Evolutionary conservation across 1,284 basidiomycete species (phyloP).

Genomic region (Sporisorium reilianum): DNA sequence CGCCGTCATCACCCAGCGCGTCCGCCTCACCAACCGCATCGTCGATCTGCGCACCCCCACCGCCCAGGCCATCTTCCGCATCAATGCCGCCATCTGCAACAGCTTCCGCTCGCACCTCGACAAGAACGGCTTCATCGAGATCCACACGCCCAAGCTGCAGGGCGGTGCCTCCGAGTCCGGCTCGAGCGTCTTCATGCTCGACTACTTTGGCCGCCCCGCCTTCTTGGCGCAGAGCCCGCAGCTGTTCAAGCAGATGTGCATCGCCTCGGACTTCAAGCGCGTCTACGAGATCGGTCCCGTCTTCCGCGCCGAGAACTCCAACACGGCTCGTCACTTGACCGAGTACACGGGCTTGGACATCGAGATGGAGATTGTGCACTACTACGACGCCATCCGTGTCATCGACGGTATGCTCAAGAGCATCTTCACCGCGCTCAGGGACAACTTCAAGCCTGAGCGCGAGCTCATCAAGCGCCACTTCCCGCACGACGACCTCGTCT

Average conservation of each 20-base stretch:
- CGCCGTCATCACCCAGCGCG: constrained; percentile 57
- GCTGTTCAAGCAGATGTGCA: constrained; percentile 68
- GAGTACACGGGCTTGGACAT: constrained; percentile 67
- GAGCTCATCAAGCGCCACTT: constrained; percentile 57
- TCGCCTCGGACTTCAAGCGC: constrained; percentile 61
- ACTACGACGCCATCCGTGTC: constrained; percentile 63
- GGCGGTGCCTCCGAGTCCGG: constrained; percentile 65
- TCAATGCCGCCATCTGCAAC: constrained; percentile 62
- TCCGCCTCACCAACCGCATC: constrained; percentile 63
- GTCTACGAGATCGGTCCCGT: constrained; percentile 68
- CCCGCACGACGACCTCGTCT: constrained; percentile 64
- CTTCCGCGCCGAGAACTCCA: constrained; percentile 67
- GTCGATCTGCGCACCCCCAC: constrained; percentile 64
- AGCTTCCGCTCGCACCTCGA: constrained; percentile 62
- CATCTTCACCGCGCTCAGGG: constrained; percentile 55
- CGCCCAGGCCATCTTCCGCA: constrained; percentile 62
- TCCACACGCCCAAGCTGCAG: constrained; percentile 67
- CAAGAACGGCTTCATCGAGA: constrained; percentile 58
- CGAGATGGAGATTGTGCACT: constrained; percentile 66
- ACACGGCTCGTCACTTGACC: constrained; percentile 65
- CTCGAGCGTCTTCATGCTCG: constrained; percentile 63
- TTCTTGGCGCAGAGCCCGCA: constrained; percentile 65
- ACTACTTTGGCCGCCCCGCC: constrained; percentile 66
- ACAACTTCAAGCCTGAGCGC: constrained; percentile 48
- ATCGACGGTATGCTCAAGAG: constrained; percentile 66